A percentile compares a stretch with the other conserved stretches of the same genome.
Evolutionary conservation across 2,329 filamentous ascomycete species (phyloP).

Genomic region (Fusarium sp.): DNA sequence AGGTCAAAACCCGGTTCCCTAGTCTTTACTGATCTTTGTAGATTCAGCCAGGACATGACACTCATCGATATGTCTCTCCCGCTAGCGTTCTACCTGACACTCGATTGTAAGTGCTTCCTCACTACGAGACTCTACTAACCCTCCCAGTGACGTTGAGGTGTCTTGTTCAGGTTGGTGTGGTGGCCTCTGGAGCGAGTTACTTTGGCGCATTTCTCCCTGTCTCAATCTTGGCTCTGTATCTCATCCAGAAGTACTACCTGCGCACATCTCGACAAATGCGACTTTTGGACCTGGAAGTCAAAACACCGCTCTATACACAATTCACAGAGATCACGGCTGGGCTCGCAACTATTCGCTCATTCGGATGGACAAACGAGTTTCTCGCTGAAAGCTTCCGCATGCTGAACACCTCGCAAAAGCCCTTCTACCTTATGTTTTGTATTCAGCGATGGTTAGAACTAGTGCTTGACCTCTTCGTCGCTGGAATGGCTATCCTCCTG

Average conservation of each 20-base stretch:
- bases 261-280: conserved; percentile 63
- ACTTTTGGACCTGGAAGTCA: conserved; percentile 62
- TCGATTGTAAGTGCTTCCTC: conserved; percentile 42
- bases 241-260: conserved; percentile 61
- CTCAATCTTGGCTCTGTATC: conserved; percentile 53
- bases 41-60: conserved; percentile 57
- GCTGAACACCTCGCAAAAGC: conserved; percentile 58
- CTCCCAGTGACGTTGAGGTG: conserved; percentile 44
- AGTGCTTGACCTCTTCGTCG: conserved; percentile 60
- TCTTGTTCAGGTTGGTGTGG: conserved; percentile 37
- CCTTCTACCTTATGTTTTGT: conserved; percentile 60
- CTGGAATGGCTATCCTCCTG: conserved; percentile 57
- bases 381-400: conserved; percentile 48
- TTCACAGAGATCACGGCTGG: conserved; percentile 61
- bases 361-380: conserved; percentile 56
- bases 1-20: conserved; percentile 11
- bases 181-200: conserved; percentile 40
- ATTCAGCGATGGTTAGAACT: conserved; percentile 62
- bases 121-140: neutral
- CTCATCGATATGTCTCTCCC: conserved; percentile 55
- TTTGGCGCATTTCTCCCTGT: conserved; percentile 55
- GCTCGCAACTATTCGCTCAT: conserved; percentile 60
- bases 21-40: conserved; percentile 37
- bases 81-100: conserved; percentile 45
- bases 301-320: conserved; percentile 61